Evolutionary conservation across 2,329 filamentous ascomycete species (phyloP).

Genomic region (Xylariaceae sp.): DNA sequence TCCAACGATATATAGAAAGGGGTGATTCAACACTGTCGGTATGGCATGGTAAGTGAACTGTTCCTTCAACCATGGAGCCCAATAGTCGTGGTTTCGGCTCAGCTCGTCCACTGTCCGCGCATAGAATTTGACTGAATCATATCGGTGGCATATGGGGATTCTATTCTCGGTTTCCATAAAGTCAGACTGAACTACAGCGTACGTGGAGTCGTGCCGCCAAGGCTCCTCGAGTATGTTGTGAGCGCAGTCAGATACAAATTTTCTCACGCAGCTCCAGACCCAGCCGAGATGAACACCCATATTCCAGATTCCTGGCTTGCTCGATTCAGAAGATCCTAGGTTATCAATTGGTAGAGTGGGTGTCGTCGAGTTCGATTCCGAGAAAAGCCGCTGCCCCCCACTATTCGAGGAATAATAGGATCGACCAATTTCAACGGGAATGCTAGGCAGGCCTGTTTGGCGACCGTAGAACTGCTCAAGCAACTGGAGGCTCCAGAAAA

Average conservation of each 20-base stretch:
- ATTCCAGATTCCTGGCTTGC: constrained; percentile 19
- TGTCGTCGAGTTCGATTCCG: constrained; percentile 10
- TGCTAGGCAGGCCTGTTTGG: constrained; percentile 14
- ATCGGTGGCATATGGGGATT: constrained; percentile 21
- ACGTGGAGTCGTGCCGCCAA: constrained; percentile 19
- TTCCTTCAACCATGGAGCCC: constrained; percentile 18
- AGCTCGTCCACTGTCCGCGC: constrained; percentile 18
- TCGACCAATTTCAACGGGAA: constrained; percentile 9
- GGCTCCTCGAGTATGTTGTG: constrained; percentile 19
- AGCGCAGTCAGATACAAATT: constrained; percentile 19
- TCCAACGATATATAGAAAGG: constrained; percentile 20
- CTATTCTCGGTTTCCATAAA: constrained; percentile 22
- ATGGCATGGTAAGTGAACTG: constrained; percentile 21
- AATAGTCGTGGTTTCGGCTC: constrained; percentile 17
- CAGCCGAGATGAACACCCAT: constrained; percentile 17
- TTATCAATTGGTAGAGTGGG: constrained; percentile 14
- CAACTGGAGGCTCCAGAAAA: constrained; percentile 20
- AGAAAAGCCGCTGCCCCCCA: constrained; percentile 12
- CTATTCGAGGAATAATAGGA: constrained; percentile 13
- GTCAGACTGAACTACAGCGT: constrained; percentile 20
- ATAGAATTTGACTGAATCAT: constrained; percentile 22
- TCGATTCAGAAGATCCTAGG: constrained; percentile 11
- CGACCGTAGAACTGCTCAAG: constrained; percentile 20
- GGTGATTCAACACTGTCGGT: constrained; percentile 20
- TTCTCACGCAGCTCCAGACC: constrained; percentile 21